A percentile compares a stretch with the other conserved stretches of the same genome.
These are phyloP conservation scores for Nitzschia sp. DNA, from an alignment of 108 stramenopile genomes.

Conservation along the genomic window DNA sequence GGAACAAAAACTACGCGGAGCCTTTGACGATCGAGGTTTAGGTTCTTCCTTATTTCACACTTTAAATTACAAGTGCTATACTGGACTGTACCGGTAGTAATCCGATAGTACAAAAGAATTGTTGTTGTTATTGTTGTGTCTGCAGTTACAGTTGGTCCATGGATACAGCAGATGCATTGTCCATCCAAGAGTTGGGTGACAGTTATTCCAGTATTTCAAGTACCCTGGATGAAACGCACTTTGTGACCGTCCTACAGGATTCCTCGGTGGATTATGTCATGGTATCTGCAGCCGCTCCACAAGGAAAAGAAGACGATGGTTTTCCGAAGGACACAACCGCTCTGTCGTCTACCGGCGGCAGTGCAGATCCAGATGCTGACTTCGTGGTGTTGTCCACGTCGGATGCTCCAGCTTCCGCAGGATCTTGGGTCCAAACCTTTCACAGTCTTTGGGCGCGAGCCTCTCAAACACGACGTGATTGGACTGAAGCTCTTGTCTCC, in stretches of 20 bases:
- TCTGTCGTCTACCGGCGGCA: too few species aligned
- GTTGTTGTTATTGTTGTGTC: too few species aligned
- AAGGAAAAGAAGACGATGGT: background rate
- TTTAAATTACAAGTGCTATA: too few species aligned
- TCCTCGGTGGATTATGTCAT: slow-evolving; percentile 8
- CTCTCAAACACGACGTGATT: background rate
- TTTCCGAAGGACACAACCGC: background rate
- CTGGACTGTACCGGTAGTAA: too few species aligned
- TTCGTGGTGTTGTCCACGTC: too few species aligned
- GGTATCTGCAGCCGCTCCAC: background rate
- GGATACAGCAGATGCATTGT: too few species aligned
- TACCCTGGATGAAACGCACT: background rate
- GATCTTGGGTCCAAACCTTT: slow-evolving; percentile 1
- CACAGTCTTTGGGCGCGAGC: background rate
- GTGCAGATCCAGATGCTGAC: background rate
- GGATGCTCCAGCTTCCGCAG: background rate
- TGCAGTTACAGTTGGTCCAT: too few species aligned
- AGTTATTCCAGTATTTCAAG: background rate
- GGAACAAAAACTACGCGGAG: too few species aligned
- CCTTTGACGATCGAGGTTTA: too few species aligned
- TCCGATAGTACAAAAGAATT: too few species aligned
- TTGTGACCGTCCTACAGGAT: slow-evolving; percentile 15
- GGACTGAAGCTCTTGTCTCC: background rate
- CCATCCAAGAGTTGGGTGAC: too few species aligned
- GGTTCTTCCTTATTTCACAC: too few species aligned